phyloP scores from a whole-genome alignment of 1,284 basidiomycete species.

The Baeospora myosura region DNA sequence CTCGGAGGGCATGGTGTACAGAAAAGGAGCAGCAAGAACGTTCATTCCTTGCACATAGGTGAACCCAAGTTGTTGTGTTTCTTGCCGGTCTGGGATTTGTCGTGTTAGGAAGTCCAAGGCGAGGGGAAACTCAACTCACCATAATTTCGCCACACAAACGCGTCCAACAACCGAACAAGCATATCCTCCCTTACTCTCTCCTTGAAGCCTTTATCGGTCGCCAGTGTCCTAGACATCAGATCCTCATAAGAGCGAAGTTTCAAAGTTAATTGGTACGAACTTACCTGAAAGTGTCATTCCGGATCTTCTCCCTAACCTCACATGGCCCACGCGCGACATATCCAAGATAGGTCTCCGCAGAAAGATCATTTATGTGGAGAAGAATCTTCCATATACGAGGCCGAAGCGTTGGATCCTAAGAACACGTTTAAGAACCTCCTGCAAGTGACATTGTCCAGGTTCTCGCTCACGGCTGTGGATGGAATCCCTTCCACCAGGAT shows the following conservation, averaged over 20 bases:
- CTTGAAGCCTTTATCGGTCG: constrained; percentile 93
- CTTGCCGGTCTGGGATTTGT: constrained; percentile 51
- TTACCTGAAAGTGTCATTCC: constrained; percentile 75
- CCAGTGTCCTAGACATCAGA: constrained; percentile 68
- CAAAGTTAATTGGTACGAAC: background rate
- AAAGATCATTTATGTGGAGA: constrained; percentile 70
- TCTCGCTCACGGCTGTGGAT: constrained; percentile 43
- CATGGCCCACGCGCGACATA: constrained; percentile 83
- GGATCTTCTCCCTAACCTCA: constrained; percentile 83
- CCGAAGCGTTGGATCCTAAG: constrained; percentile 65
- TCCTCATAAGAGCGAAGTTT: background rate
- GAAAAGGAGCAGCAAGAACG: constrained; percentile 92
- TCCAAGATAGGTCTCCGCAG: constrained; percentile 69
- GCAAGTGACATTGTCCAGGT: constrained; percentile 1
- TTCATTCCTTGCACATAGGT: constrained; percentile 99
- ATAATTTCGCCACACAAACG: constrained; percentile 92
- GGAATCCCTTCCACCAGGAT: constrained; percentile 88
- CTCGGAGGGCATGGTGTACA: constrained; percentile 94
- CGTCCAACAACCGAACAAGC: constrained; percentile 91
- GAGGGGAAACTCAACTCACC: constrained; percentile 35
- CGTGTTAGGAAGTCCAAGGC: background rate
- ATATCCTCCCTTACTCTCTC: constrained; percentile 92
- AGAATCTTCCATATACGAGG: constrained; percentile 91
- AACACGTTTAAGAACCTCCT: constrained; percentile 12
- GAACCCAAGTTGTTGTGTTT: constrained; percentile 70